These are phyloP conservation scores for Angomonas deanei DNA, from an alignment of 208 protist genomes.

Conservation along the genomic window DNA sequence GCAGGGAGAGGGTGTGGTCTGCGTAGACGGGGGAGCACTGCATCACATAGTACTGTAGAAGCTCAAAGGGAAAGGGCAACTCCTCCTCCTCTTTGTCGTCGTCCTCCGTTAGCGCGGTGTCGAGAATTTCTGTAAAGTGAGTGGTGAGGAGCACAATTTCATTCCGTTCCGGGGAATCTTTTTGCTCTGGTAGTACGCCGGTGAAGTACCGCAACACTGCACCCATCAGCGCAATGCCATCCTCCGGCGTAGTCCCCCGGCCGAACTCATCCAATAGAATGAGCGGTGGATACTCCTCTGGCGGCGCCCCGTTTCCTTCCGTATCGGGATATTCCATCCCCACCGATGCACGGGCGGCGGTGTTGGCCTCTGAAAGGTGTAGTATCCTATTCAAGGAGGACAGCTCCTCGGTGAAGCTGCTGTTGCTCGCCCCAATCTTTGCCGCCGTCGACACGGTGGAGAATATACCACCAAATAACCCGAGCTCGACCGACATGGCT, in stretches of 20 bases:
- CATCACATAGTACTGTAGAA: slow-evolving; percentile 40
- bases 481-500: slow-evolving; percentile 39
- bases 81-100: not conserved
- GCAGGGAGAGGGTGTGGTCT: not conserved
- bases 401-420: slow-evolving; percentile 73
- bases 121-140: slow-evolving; percentile 63
- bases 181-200: not conserved
- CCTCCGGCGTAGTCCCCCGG: slow-evolving; percentile 85
- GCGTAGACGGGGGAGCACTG: slow-evolving; percentile 24
- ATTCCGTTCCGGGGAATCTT: not conserved
- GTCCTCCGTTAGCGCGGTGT: not conserved
- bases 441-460: slow-evolving; percentile 12
- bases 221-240: slow-evolving; percentile 80
- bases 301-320: slow-evolving; percentile 7
- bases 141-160: slow-evolving; percentile 65
- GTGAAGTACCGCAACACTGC: slow-evolving; percentile 49
- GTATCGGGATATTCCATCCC: no score
- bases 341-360: not conserved
- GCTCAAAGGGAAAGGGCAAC: slow-evolving; percentile 35
- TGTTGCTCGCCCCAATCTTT: slow-evolving; percentile 4
- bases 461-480: slow-evolving; percentile 52
- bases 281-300: slow-evolving; percentile 36
- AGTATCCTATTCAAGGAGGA: slow-evolving; percentile 59
- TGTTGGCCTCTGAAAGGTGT: slow-evolving; percentile 26
- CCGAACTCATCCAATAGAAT: slow-evolving; percentile 94